Evolutionary conservation across 495 filamentous ascomycete genomes (phyloP).

Genomic region (Astrothelium macrocarpum): DNA sequence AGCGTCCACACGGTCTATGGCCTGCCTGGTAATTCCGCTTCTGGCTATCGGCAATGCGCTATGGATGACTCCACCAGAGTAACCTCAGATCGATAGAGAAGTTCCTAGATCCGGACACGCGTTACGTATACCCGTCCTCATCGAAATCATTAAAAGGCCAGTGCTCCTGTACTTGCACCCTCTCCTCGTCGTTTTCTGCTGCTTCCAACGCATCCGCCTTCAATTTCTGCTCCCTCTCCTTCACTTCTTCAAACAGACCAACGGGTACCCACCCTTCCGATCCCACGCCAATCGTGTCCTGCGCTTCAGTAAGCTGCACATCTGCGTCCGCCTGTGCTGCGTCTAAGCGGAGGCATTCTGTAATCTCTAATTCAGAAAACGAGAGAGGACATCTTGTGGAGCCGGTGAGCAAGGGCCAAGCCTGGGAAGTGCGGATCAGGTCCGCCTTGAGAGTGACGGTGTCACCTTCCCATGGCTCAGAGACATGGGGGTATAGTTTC

Average conservation of each 20-base stretch:
- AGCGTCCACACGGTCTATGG: no score
- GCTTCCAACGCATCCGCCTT: constrained; percentile 21
- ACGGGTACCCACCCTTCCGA: constrained; percentile 24
- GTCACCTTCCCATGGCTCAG: constrained; percentile 29
- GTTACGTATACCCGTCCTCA: constrained; percentile 21
- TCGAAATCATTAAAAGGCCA: constrained; percentile 28
- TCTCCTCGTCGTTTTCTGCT: constrained; percentile 22
- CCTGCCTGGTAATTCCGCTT: no score
- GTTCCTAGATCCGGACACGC: no score
- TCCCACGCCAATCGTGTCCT: constrained; percentile 20
- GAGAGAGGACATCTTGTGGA: constrained; percentile 17
- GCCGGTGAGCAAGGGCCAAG: constrained; percentile 12
- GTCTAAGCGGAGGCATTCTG: constrained; percentile 19
- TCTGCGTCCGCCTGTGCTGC: constrained; percentile 20
- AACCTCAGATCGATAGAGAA: no score
- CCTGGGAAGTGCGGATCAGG: constrained; percentile 18
- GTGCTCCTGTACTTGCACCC: constrained; percentile 20
- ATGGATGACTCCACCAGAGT: no score
- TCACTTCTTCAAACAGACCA: constrained; percentile 19
- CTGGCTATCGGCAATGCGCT: no score
- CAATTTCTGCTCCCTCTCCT: constrained; percentile 16
- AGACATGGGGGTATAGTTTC: constrained; percentile 22
- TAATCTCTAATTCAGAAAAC: constrained; percentile 19
- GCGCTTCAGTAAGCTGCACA: constrained; percentile 17
- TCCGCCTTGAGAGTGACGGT: constrained; percentile 23